These are phyloP conservation scores for Coemansia sp. DNA, from an alignment of 192 early-diverging fungal genomes.

Conservation along the genomic window DNA sequence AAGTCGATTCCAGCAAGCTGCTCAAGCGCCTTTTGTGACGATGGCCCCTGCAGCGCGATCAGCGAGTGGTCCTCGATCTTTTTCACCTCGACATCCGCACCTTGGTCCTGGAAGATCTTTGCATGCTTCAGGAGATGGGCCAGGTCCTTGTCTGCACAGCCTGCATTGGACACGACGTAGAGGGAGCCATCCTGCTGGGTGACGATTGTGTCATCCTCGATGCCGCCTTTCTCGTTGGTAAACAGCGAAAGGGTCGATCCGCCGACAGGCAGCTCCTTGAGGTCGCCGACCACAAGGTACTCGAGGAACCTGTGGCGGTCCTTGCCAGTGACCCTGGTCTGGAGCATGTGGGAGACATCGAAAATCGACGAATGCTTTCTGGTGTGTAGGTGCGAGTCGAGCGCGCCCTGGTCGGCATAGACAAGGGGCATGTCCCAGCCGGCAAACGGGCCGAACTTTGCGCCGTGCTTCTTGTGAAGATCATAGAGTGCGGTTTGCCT, in stretches of 20 bases:
- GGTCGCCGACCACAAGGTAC: constrained; percentile 83
- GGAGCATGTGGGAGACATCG: constrained; percentile 99
- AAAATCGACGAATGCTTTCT: constrained; percentile 89
- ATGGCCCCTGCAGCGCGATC: constrained; percentile 92
- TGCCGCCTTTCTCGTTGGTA: constrained; percentile 95
- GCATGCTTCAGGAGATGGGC: constrained; percentile 83
- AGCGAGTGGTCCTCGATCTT: constrained; percentile 85
- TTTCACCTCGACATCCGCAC: constrained; percentile 86
- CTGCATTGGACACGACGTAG: constrained; percentile 95
- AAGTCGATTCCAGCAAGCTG: constrained; percentile 59
- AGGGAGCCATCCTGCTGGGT: constrained; percentile 79
- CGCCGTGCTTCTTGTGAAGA: constrained; percentile 88
- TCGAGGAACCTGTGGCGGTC: constrained; percentile 89
- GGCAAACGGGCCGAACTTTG: constrained; percentile 97
- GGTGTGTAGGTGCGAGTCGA: constrained; percentile 89
- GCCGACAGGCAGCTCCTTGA: constrained; percentile 75
- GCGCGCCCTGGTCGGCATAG: constrained; percentile 79
- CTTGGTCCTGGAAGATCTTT: constrained; percentile 76
- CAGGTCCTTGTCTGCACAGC: constrained; percentile 95
- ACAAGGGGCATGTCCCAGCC: constrained; percentile 97
- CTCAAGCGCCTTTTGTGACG: constrained; percentile 71
- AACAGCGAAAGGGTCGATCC: constrained; percentile 86
- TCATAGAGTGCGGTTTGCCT: constrained; percentile 87
- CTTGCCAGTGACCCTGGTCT: constrained; percentile 84
- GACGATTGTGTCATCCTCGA: constrained; percentile 97